Percentiles rank a stretch among this genome's conserved stretches.
These are phyloP conservation scores for Blastobotrys indianensis DNA, from an alignment of 1,139 yeast genomes.

Conservation along the genomic window DNA sequence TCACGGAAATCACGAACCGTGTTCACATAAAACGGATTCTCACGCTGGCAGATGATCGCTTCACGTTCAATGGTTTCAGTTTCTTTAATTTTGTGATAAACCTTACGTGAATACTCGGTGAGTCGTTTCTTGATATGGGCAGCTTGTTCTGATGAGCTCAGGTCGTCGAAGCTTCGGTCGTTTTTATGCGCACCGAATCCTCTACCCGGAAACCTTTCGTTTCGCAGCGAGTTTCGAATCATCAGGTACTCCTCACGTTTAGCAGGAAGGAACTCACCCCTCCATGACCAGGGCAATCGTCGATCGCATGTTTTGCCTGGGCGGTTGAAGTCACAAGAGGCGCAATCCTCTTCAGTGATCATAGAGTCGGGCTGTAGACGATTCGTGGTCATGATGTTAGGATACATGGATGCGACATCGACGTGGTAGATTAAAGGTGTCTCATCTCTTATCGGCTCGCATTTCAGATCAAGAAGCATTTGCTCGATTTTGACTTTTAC, in stretches of 20 bases:
- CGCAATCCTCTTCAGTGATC: slow-evolving; percentile 93
- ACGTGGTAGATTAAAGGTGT: slow-evolving; percentile 90
- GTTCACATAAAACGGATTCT: slow-evolving; percentile 92
- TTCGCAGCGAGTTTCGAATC: slow-evolving; percentile 78
- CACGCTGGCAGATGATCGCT: slow-evolving; percentile 94
- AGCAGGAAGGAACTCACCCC: slow-evolving; percentile 94
- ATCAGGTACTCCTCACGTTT: slow-evolving; percentile 85
- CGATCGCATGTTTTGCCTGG: slow-evolving; percentile 95
- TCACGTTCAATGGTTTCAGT: slow-evolving; percentile 85
- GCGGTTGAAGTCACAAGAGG: slow-evolving; percentile 92
- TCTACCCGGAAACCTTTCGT: slow-evolving; percentile 59
- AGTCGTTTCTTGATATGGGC: slow-evolving; percentile 67
- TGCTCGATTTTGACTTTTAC: slow-evolving; percentile 53
- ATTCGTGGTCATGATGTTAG: slow-evolving; percentile 96
- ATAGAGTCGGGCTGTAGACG: slow-evolving; percentile 97
- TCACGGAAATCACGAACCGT: slow-evolving; percentile 95
- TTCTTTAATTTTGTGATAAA: slow-evolving; percentile 72
- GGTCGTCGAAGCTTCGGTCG: slow-evolving; percentile 54
- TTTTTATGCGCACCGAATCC: slow-evolving; percentile 33
- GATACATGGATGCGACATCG: slow-evolving; percentile 99
- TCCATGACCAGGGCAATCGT: slow-evolving; percentile 94
- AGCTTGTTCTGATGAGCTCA: slow-evolving; percentile 75
- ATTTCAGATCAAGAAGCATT: slow-evolving; percentile 52
- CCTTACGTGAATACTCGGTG: slow-evolving; percentile 80
- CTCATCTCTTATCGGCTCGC: slow-evolving; percentile 62